Base-by-base conservation (phyloP, 2,329 filamentous ascomycete genomes). In the Talaromyces sp. region DNA sequence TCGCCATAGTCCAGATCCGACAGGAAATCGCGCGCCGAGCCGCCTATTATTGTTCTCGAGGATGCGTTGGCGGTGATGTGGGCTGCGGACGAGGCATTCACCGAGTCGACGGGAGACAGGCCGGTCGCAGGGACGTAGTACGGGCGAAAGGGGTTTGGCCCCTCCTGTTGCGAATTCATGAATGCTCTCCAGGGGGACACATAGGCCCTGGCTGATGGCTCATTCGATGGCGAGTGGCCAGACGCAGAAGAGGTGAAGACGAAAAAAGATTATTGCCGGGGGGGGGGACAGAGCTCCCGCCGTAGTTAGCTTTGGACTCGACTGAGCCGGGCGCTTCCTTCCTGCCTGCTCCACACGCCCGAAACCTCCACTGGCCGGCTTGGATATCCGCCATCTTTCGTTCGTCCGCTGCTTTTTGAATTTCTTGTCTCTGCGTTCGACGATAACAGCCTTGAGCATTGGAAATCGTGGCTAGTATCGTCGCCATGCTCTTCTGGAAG, bases 1-100 rank as follows among this genome's bases (percentile, higher is more conserved):
- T 92, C 90, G 66, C 90, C 89, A 80, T 96, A 96, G 78, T 98
- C 93, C 64, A 98, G 82, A 71, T 98, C 93, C 57, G 89, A 88
- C 63, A 97, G 87, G 63, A 96, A 88, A 73, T 95, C 89, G 74
- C 92, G 89, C 64, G 92, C 91, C 69, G 89, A 80, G 70, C 80
- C 78, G 66, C 82, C 79, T 69, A 86, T 81, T 68, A 80, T 81
- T 59, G 80, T 76, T 67, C 77, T 74, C 19, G 81, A 77, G 50
- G 77, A 75, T 54, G 78, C 69, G 61, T 74, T 63, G 56, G 73
- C 56, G 59, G 64, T 58, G 60, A 67, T 65, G 67, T 72, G 68
- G 63, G 69, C 55, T 59, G 72, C 63, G 52, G 72, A 68, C 24
- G 78, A 70, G 53, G 73, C 68, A 59, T 80, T 72, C 66, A 74